Percentiles rank a stretch among this genome's conserved stretches.
These are phyloP conservation scores for Diplocarpon rosae DNA, from an alignment of 2,329 filamentous ascomycete species.

Conservation along the genomic window DNA sequence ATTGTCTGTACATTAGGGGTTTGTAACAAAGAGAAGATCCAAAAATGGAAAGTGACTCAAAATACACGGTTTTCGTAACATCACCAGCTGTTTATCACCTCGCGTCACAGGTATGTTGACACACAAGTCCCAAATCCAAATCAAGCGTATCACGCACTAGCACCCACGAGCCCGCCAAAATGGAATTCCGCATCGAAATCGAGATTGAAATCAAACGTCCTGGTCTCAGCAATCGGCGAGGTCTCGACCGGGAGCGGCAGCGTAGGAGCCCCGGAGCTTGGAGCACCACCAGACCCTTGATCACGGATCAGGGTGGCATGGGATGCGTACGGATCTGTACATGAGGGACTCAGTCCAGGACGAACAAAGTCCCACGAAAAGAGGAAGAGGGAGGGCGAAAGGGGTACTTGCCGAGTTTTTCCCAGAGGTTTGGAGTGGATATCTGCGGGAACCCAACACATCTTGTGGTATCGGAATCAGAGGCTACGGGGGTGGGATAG, in stretches of 20 bases:
- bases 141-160: background rate
- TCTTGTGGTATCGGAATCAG: background rate
- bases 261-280: constrained; percentile 4
- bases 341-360: constrained; percentile 7
- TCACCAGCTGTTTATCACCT: no score
- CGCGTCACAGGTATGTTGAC: background rate
- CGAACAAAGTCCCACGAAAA: constrained; percentile 7
- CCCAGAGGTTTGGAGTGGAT: constrained; percentile 1
- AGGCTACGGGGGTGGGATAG: background rate
- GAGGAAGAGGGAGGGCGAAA: background rate
- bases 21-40: no score
- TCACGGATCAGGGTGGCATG: background rate
- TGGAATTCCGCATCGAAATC: constrained; percentile 2
- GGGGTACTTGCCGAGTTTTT: constrained; percentile 9
- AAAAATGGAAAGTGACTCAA: no score
- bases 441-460: background rate
- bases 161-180: background rate
- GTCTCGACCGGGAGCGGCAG: background rate
- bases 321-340: constrained; percentile 3
- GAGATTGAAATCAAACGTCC: constrained; percentile 6
- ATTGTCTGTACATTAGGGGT: no score
- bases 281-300: background rate
- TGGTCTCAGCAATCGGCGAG: background rate
- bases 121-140: constrained; percentile 7
- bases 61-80: no score